These are phyloP conservation scores for Fusarium poae DNA, from an alignment of 2,329 filamentous ascomycete genomes.

Conservation along the genomic window DNA sequence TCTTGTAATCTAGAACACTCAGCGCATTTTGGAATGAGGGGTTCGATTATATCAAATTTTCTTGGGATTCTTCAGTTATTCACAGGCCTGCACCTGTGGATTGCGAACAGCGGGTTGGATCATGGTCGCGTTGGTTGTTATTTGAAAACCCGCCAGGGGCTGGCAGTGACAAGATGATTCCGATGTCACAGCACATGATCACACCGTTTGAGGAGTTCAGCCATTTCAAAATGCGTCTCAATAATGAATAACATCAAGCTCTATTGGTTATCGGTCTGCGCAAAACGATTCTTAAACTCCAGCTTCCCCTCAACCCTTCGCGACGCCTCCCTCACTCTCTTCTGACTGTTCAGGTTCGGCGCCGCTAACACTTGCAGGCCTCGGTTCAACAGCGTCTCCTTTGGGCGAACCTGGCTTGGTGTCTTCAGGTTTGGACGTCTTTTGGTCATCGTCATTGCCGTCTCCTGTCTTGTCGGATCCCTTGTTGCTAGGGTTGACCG, in stretches of 20 bases:
- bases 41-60: background rate
- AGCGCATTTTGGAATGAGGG: background rate
- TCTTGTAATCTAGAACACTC: background rate
- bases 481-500: too few species aligned
- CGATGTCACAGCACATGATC: constrained; percentile 5
- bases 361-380: background rate
- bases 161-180: constrained; percentile 18
- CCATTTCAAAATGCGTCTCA: background rate
- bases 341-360: background rate
- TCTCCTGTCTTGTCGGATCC: background rate
- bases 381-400: background rate
- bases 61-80: background rate
- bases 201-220: background rate
- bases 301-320: constrained; percentile 9
- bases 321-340: background rate
- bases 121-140: background rate
- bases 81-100: background rate
- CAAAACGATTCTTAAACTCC: background rate
- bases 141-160: constrained; percentile 8
- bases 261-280: background rate
- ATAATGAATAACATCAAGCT: background rate
- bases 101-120: constrained; percentile 2
- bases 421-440: background rate
- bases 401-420: background rate
- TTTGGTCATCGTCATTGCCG: background rate